Evolutionary conservation across 2,329 filamentous ascomycete genomes (phyloP).

Genomic region (Penicillium thymicola): DNA sequence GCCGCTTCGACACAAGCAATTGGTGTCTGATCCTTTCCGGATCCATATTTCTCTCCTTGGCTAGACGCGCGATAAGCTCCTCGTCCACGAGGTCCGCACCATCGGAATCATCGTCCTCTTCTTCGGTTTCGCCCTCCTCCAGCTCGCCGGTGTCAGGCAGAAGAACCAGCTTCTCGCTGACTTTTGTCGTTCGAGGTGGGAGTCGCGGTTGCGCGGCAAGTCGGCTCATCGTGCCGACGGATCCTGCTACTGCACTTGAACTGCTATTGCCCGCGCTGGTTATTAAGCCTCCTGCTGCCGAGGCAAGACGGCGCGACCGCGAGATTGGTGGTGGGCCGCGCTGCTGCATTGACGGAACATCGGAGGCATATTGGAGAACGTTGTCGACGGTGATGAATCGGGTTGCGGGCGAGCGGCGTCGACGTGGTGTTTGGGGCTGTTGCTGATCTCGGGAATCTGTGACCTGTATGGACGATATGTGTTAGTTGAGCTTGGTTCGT

Average conservation of each 20-base stretch:
- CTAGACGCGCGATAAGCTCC: slow-evolving; percentile 34
- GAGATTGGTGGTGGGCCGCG: slow-evolving; percentile 58
- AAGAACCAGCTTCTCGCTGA: slow-evolving; percentile 94
- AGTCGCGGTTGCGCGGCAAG: slow-evolving; percentile 57
- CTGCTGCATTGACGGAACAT: slow-evolving; percentile 91
- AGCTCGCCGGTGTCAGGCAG: slow-evolving; percentile 68
- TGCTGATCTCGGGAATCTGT: slow-evolving; percentile 46
- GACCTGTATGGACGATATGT: slow-evolving; percentile 29
- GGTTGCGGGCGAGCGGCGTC: slow-evolving; percentile 49
- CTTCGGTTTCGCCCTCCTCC: slow-evolving; percentile 43
- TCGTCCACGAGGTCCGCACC: slow-evolving; percentile 34
- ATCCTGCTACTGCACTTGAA: slow-evolving; percentile 41
- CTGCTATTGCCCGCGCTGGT: slow-evolving; percentile 33
- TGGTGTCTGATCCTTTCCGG: slow-evolving; percentile 34
- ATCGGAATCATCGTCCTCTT: slow-evolving; percentile 25
- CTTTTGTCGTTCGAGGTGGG: slow-evolving; percentile 84
- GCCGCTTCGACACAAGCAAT: slow-evolving; percentile 31
- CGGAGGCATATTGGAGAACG: slow-evolving; percentile 87
- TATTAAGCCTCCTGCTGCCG: slow-evolving; percentile 31
- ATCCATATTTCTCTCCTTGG: slow-evolving; percentile 33
- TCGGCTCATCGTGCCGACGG: slow-evolving; percentile 56
- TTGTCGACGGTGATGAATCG: slow-evolving; percentile 88
- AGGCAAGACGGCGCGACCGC: slow-evolving; percentile 32
- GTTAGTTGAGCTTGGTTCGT: slow-evolving; percentile 14
- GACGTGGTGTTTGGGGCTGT: slow-evolving; percentile 24